These are phyloP conservation scores for Pholiota conissans DNA, from an alignment of 768 basidiomycete genomes.

Conservation along the genomic window DNA sequence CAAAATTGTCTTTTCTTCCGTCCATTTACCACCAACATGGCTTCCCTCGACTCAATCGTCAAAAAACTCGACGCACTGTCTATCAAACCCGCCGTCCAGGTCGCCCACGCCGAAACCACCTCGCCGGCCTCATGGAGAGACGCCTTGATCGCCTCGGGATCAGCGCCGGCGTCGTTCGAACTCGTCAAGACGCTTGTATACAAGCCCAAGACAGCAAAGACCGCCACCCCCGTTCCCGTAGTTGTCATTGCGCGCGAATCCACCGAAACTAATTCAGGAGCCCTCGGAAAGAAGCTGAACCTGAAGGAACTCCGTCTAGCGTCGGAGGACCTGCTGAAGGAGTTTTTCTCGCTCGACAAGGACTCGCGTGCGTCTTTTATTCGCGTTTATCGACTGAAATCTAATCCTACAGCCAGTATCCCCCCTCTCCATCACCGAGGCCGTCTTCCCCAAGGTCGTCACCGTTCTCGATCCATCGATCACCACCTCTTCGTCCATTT, in stretches of 20 bases:
- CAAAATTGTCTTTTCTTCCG: constrained; percentile 18
- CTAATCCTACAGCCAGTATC: constrained; percentile 58
- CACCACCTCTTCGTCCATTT: constrained; percentile 61
- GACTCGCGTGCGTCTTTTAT: constrained; percentile 71
- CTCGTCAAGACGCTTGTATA: constrained; percentile 88
- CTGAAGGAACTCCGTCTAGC: constrained; percentile 89
- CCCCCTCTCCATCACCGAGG: constrained; percentile 66
- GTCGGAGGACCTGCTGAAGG: constrained; percentile 79
- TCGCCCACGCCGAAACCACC: constrained; percentile 61
- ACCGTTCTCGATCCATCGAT: constrained; percentile 81
- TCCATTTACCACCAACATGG: constrained; percentile 29
- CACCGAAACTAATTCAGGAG: constrained; percentile 78
- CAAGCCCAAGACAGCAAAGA: constrained; percentile 96
- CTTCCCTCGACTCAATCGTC: constrained; percentile 30
- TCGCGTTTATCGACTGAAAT: not conserved
- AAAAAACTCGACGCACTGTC: constrained; percentile 51
- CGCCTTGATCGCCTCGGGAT: constrained; percentile 53
- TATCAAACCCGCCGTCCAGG: constrained; percentile 50
- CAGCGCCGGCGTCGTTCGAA: constrained; percentile 61
- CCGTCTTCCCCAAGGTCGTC: constrained; percentile 67
- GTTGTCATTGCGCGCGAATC: constrained; percentile 84
- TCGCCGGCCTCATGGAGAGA: constrained; percentile 81
- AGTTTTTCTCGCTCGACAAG: constrained; percentile 84
- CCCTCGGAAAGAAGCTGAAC: constrained; percentile 76
- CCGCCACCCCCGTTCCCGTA: constrained; percentile 79